Evolutionary conservation across 1,284 basidiomycete genomes (phyloP), one percentile per base, ranked within the genome.

Genomic region (Marasmius sp.): DNA sequence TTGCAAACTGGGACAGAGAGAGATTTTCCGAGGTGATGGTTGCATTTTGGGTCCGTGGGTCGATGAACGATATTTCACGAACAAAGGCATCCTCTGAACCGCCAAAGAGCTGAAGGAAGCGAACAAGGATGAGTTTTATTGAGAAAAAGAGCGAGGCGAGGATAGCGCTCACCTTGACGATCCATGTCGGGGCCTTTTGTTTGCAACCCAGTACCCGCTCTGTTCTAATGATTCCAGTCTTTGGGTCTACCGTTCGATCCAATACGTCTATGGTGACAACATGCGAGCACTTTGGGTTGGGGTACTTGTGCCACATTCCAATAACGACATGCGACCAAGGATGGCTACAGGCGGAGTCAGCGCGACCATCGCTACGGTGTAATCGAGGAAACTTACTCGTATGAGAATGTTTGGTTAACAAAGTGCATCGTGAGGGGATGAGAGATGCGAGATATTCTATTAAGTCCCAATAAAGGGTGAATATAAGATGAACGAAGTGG

Each of bases 291-390:
- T 92, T 89, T 52, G 94, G 92, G 74, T 97, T 97, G 53, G 95
- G 95, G 75, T 98, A 98, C 81, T 98, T 98, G 69, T 93, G 91
- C 89, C 93, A 94, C 81, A 96, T 91, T 68, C 91, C 91, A 72
- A 90, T 89, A 67, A 94, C 85, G 67, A 94, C 92, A 79, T 94
- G 93, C 55, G 88, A 84, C 84, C 93, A 94, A 60, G 92, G 84
- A 71, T 94, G 92, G 67, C 94, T 95, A 61, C n/a, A 61, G 62
- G 43, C 18, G 18, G 14, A 45, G 34, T 22, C 52, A 20, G 36
- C 50, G 58, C 33, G 27, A 27, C 27, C 27, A 27, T 27, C 27
- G 27, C 27, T 27, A 27, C 27, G 27, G 27, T 27, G 27, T 27
- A 27, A 27, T 43, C 34, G 12, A 48, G 43, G 34, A 22, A 41